A percentile compares a stretch with the other conserved stretches of the same genome.
Evolutionary conservation across 2,329 filamentous ascomycete genomes (phyloP).

Genomic region (Talaromyces pinophilus): DNA sequence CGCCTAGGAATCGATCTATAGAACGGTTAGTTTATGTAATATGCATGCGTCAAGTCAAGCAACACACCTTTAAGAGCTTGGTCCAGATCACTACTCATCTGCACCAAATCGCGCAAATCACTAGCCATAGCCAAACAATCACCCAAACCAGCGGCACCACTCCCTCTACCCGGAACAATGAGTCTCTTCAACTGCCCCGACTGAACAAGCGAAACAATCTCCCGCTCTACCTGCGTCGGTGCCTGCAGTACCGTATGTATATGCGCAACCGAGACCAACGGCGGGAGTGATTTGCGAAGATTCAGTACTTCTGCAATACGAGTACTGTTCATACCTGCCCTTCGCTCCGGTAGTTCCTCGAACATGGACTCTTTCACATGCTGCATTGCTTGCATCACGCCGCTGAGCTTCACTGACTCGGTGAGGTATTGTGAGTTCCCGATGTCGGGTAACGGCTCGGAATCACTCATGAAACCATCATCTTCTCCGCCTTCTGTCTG

Average conservation of each 20-base stretch:
- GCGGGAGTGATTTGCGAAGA: slow-evolving; percentile 56
- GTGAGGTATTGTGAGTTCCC: slow-evolving; percentile 49
- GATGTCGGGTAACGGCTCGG: slow-evolving; percentile 53
- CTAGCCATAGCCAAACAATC: slow-evolving; percentile 59
- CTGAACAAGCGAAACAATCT: slow-evolving; percentile 57
- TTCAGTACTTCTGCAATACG: slow-evolving; percentile 62
- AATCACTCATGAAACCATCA: slow-evolving; percentile 31
- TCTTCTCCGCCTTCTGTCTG: slow-evolving; percentile 25
- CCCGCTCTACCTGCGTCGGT: slow-evolving; percentile 60
- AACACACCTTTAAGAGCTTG: slow-evolving; percentile 38
- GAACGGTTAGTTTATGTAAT: neutral
- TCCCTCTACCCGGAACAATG: slow-evolving; percentile 58
- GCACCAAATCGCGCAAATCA: slow-evolving; percentile 54
- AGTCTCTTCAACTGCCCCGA: slow-evolving; percentile 56
- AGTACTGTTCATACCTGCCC: slow-evolving; percentile 63
- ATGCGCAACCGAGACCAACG: slow-evolving; percentile 61
- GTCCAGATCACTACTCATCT: slow-evolving; percentile 36
- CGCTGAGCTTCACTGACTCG: slow-evolving; percentile 48
- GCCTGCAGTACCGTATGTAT: slow-evolving; percentile 59
- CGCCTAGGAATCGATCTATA: slow-evolving; percentile 52
- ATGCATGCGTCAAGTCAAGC: neutral
- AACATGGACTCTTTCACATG: slow-evolving; percentile 51
- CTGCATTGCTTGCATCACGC: slow-evolving; percentile 56
- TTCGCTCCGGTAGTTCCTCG: slow-evolving; percentile 53
- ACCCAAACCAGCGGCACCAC: slow-evolving; percentile 57